Conservation (phyloP, 2,329 filamentous ascomycete species). For the Aspergillus aculeatus region DNA sequence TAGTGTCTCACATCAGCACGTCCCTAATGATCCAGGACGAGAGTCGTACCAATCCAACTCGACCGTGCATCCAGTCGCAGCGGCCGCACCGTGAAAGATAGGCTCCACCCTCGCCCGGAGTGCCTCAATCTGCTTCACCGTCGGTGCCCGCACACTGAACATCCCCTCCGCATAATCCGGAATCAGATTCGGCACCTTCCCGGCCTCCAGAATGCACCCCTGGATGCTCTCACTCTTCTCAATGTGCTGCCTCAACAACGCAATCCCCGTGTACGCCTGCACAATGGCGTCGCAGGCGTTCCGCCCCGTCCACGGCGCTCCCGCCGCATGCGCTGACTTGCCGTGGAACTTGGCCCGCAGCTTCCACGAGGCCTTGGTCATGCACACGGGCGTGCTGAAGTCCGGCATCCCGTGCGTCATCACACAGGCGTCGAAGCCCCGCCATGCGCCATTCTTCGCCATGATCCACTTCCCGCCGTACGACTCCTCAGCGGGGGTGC, state of each 20-base stretch:
- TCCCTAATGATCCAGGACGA: background rate
- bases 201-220: background rate
- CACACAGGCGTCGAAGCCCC: background rate
- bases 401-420: slow-evolving; percentile 2
- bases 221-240: slow-evolving; percentile 3
- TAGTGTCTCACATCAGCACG: background rate
- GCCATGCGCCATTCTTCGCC: background rate
- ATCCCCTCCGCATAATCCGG: background rate
- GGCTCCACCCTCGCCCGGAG: background rate
- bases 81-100: background rate
- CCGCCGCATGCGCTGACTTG: background rate
- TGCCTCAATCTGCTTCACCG: background rate
- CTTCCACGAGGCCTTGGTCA: background rate
- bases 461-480: slow-evolving; percentile 3
- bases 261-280: background rate
- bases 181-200: background rate
- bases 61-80: background rate
- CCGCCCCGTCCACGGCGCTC: background rate
- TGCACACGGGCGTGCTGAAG: background rate
- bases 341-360: slow-evolving; percentile 1
- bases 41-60: slow-evolving; percentile 6
- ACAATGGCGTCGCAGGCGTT: slow-evolving; percentile 1
- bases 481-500: background rate
- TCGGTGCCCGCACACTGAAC: slow-evolving; percentile 1
- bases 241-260: background rate